Percentiles rank a stretch among this genome's conserved stretches.
Conservation (phyloP, 2,329 filamentous ascomycete species). For the Botrytis aclada region DNA sequence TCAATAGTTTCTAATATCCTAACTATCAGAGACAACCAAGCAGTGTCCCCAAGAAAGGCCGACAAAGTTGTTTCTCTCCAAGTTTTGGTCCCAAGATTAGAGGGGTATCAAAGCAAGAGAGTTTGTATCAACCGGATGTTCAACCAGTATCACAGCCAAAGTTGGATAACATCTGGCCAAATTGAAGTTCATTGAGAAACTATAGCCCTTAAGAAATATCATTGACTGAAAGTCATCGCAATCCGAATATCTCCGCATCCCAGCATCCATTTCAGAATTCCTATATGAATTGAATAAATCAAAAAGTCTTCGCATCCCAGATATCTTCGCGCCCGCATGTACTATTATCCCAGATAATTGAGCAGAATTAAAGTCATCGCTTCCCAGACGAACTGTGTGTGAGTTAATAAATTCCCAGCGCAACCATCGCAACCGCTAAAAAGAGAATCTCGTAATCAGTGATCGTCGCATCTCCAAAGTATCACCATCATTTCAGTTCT, state of each 20-base stretch:
- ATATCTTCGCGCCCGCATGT: background rate
- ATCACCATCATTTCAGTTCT: background rate
- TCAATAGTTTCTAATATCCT: background rate
- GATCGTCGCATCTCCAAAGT: background rate
- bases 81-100: too few species aligned
- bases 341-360: background rate
- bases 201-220: background rate
- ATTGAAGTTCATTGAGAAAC: background rate
- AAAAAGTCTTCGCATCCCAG: background rate
- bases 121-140: background rate
- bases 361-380: background rate
- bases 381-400: background rate
- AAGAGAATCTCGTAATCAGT: background rate
- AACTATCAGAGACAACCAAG: background rate
- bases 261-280: background rate
- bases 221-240: background rate
- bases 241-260: background rate
- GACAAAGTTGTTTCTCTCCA: background rate
- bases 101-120: background rate
- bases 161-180: background rate
- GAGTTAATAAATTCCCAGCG: background rate
- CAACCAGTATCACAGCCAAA: background rate
- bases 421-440: background rate
- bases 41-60: background rate
- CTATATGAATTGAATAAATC: background rate